Base-by-base conservation (phyloP, 495 filamentous ascomycete genomes). In the Stereocaulon alpinum region DNA sequence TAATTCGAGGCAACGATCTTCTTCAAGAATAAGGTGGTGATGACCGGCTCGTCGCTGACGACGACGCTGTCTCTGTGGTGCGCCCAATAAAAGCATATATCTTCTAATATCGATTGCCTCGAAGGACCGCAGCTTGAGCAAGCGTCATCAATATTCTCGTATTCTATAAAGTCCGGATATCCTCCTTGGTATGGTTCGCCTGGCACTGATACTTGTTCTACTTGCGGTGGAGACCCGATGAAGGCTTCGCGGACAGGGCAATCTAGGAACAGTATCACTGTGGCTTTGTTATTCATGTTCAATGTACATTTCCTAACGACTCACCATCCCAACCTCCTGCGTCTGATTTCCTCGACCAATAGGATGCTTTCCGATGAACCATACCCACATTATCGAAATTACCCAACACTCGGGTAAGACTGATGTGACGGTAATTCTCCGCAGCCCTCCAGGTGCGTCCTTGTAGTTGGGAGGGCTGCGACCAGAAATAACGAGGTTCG, bases 261-360 rank as follows among this genome's bases (percentile, higher is more conserved):
- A 55, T 55, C 52, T 2, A 55, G 14, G 20, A 55, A 24, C 22
- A 55, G 14, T 41, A 55, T 27, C 41, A 34, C 37, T 55, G 15
- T 15, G 32, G 29, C 2, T 7, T 6, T 17, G 11, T 55, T 55
- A 42, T 17, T 15, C 30, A 14, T 20, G 49, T 32, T 15, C 5
- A 20, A 22, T 5, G 15, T 1, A 50, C 29, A 15, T 6, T n/a
- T 0, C 27, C 2, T 50, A 20, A 6, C 7, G 30, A 55, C 52
- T 43, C 11, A 55, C 52, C 52, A 55, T 55, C 52, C 52, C 52
- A 55, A 20, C 37, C 52, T 22, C 52, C 52, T 27, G 7, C 29
- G 14, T 2, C 1, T 9, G 18, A 15, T 20, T 5, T 43, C 10
- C 37, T 40, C 18, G 52, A 55, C 52, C 52, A 55, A 27, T 29